Evolutionary conservation across 495 filamentous ascomycete species (phyloP), one percentile per base, ranked within the genome.

Genomic region (Thermothielavioides terrestris): DNA sequence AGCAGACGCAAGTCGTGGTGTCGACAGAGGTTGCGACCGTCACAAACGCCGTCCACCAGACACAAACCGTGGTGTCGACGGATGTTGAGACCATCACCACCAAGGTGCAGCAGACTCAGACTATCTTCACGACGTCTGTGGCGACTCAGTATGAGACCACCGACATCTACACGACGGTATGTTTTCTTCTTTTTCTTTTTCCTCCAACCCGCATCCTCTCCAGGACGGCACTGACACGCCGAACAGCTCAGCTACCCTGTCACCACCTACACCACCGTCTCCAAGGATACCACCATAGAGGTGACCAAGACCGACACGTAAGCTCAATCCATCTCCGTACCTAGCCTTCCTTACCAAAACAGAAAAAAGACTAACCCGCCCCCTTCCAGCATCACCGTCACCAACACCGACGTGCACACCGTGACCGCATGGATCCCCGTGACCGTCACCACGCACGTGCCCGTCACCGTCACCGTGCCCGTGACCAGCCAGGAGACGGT

Each of bases 241-340:
- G 42, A 27, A 10, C 20, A 55, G 53, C 55, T 69, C 28, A 65
- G 66, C 9, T 70, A 66, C 62, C 69, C 70, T 9, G 71, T 66
- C 47, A 68, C 61, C 20, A 60, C 60, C 40, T 60, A 67, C 54
- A 67, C 70, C 11, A 75, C 71, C 22, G 63, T 75, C 41, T 58
- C 61, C 5, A 49, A 64, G 41, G 70, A 69, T 44, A 53, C 45
- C 27, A 75, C 70, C 22, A 49, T 69, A 44, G 62, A 66, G 32
- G 42, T 69, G 28, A 72, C 69, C 36, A 53, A 68, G 56, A 75
- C 71, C n/a, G 61, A 65, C 51, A 73, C 71, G 21, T 60, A 59
- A 37, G 58, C 28, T 17, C 21, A 14, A 34, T 14, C 31, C 27
- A 12, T 11, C 27, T 14, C 12, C 50, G 0, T 23, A n/a, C 23